phyloP scores from a whole-genome alignment of 208 protist species.

The Vickermania spadyakhi region DNA sequence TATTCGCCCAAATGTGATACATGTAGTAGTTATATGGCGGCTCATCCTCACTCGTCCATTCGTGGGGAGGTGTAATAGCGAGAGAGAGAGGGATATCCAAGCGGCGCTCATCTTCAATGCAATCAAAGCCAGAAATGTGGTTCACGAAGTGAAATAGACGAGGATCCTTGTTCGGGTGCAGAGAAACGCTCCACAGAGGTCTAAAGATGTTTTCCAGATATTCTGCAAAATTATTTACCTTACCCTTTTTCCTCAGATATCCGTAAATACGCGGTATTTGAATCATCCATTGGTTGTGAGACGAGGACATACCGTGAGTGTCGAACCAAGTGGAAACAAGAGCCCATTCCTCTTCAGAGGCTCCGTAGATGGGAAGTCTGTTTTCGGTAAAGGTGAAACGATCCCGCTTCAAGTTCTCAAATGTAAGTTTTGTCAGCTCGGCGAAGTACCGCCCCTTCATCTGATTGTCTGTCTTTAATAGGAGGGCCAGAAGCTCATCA shows the following conservation, averaged over 20 bases:
- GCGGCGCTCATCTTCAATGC: constrained; percentile 96
- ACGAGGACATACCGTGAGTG: constrained; percentile 92
- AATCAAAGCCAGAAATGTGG: constrained; percentile 97
- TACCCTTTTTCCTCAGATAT: constrained; percentile 67
- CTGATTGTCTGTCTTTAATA: constrained; percentile 98
- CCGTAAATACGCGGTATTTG: constrained; percentile 95
- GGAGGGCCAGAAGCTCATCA: constrained; percentile 90
- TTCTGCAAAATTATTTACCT: constrained; percentile 90
- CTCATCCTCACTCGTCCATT: constrained; percentile 93
- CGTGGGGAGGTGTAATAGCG: constrained; percentile 71
- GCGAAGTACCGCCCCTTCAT: constrained; percentile 97
- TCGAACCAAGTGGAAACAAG: constrained; percentile 94
- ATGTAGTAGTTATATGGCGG: constrained; percentile 99
- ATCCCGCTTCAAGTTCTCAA: constrained; percentile 92
- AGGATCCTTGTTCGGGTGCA: constrained; percentile 92
- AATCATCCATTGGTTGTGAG: constrained; percentile 97
- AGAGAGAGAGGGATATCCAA: constrained; percentile 43
- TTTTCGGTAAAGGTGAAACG: constrained; percentile 94
- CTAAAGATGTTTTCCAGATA: constrained; percentile 97
- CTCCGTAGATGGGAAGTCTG: constrained; percentile 86
- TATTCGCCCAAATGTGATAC: constrained; percentile 98
- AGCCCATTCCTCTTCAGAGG: constrained; percentile 90
- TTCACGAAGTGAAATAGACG: constrained; percentile 95
- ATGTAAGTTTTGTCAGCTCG: constrained; percentile 94
- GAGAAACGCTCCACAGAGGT: constrained; percentile 96